Conservation (phyloP, 495 filamentous ascomycete species). For the Aspergillus diversus region DNA sequence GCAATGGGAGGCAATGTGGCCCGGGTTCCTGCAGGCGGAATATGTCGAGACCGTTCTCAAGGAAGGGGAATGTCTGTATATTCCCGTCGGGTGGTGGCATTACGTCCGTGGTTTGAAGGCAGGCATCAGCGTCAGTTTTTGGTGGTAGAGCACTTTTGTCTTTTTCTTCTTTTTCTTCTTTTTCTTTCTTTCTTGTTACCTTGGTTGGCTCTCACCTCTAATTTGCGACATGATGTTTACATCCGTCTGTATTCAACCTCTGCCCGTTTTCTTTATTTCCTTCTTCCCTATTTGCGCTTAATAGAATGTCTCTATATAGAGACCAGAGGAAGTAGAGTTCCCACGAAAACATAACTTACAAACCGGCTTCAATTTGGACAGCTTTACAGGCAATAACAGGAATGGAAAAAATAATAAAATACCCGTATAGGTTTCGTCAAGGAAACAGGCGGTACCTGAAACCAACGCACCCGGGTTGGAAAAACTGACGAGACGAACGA, state of each 20-base stretch:
- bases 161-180: too few species aligned
- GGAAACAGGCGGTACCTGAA: too few species aligned
- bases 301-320: not conserved
- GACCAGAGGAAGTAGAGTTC: not conserved
- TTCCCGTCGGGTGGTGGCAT: conserved; percentile 98
- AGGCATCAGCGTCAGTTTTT: conserved; percentile 96
- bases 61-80: conserved; percentile 85
- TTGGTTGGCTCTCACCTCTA: not conserved
- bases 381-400: not conserved
- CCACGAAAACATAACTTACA: too few species aligned
- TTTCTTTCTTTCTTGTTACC: too few species aligned
- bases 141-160: conserved; percentile 72
- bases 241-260: too few species aligned
- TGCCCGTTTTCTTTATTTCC: not conserved
- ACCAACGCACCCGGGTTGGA: too few species aligned
- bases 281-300: not conserved
- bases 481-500: too few species aligned
- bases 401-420: not conserved
- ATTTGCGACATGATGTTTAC: not conserved
- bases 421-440: too few species aligned
- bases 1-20: conserved; percentile 57
- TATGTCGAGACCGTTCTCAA: conserved; percentile 81
- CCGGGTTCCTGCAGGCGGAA: conserved; percentile 58
- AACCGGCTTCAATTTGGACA: too few species aligned
- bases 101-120: conserved; percentile 85